Conservation (phyloP, 1,284 basidiomycete species). For the Bondarzewia mesenterica region DNA sequence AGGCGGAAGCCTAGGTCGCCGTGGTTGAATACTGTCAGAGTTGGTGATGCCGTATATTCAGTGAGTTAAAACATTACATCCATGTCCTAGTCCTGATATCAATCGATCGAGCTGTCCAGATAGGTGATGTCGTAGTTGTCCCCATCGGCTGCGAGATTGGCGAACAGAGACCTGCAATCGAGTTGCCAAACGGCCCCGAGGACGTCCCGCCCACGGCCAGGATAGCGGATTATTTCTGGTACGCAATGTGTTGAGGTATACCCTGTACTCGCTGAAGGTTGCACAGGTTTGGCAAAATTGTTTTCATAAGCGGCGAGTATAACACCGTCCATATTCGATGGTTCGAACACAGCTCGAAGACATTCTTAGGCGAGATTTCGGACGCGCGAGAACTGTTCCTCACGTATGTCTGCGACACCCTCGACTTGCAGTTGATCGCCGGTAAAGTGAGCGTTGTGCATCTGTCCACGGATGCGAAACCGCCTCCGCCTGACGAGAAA, state of each 20-base stretch:
- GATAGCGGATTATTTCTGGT: constrained; percentile 58
- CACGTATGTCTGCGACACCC: constrained; percentile 41
- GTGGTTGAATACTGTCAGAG: constrained; percentile 20
- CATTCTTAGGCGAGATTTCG: constrained; percentile 46
- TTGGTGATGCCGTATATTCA: constrained; percentile 28
- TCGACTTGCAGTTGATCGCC: constrained; percentile 31
- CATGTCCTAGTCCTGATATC: neutral
- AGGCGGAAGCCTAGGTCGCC: constrained; percentile 13
- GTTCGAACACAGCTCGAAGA: constrained; percentile 58
- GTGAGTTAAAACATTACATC: too few species aligned
- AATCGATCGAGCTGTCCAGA: neutral
- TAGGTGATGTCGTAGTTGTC: neutral
- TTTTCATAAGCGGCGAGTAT: constrained; percentile 37
- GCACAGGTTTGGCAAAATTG: constrained; percentile 57
- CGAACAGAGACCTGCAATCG: constrained; percentile 14
- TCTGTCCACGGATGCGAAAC: neutral
- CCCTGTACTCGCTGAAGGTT: neutral
- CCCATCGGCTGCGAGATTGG: constrained; percentile 26
- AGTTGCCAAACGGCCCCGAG: constrained; percentile 17
- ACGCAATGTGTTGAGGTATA: constrained; percentile 6
- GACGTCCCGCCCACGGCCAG: constrained; percentile 28
- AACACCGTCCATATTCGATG: constrained; percentile 54
- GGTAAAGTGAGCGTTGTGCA: constrained; percentile 33
- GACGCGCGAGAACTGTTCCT: constrained; percentile 60
- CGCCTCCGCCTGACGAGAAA: neutral